A percentile compares a stretch with the other conserved stretches of the same genome.
Conservation (phyloP, 2,329 filamentous ascomycete species). For the Aspergillus caelatus region DNA sequence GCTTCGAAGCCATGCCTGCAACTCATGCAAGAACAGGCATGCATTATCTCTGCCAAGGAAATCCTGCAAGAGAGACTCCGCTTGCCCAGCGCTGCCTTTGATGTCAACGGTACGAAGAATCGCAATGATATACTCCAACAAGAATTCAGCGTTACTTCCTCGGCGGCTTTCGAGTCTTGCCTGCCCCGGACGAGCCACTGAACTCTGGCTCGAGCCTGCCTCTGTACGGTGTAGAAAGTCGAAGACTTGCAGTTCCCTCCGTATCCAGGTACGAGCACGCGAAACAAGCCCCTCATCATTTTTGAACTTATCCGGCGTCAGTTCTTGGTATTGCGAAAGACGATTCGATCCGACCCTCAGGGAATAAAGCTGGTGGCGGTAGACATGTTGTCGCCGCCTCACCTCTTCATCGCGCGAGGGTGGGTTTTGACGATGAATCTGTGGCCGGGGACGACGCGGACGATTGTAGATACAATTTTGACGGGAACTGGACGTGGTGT, state of each 20-base stretch:
- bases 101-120: conserved; percentile 82
- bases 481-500: conserved; percentile 3
- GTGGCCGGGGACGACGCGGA: conserved; percentile 13
- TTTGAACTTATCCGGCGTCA: conserved; percentile 69
- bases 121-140: conserved; percentile 83
- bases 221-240: conserved; percentile 62
- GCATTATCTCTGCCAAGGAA: conserved; percentile 77
- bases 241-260: conserved; percentile 83
- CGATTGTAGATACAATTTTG: conserved; percentile 13
- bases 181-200: conserved; percentile 29
- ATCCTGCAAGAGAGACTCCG: conserved; percentile 76
- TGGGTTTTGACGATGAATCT: conserved; percentile 20
- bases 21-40: conserved; percentile 78
- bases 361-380: conserved; percentile 72
- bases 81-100: conserved; percentile 75
- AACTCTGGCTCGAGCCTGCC: conserved; percentile 19
- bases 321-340: conserved; percentile 72
- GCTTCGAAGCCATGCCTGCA: conserved; percentile 80
- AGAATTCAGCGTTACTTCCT: conserved; percentile 75
- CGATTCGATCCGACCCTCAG: conserved; percentile 81
- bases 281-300: conserved; percentile 69
- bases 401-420: conserved; percentile 50
- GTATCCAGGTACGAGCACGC: conserved; percentile 77
- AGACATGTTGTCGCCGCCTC: conserved; percentile 69
- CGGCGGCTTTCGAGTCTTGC: conserved; percentile 47